Evolutionary conservation across 192 early-diverging fungal species (phyloP).

Genomic region (Linnemannia hyalina): DNA sequence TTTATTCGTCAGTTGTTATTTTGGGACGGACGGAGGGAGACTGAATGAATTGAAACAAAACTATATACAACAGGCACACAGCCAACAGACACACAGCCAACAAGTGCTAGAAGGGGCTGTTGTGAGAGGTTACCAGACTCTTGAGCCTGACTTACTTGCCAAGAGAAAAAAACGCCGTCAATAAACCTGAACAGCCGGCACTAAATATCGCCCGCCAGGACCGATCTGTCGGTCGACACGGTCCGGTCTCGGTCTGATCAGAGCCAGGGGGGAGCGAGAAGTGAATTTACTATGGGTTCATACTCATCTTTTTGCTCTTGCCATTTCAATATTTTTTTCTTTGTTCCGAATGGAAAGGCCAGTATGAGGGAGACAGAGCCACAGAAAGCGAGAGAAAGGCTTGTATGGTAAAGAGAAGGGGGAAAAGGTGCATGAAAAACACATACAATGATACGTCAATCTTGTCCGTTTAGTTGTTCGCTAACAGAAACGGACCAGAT

Average conservation of each 20-base stretch:
- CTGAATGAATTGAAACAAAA: background rate
- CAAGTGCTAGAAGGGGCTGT: background rate
- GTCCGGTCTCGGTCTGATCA: background rate
- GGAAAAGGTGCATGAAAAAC: background rate
- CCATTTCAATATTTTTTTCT: background rate
- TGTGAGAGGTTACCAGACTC: background rate
- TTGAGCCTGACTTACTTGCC: background rate
- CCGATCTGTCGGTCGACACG: background rate
- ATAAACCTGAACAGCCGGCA: background rate
- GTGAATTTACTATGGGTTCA: background rate
- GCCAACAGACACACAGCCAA: conserved; percentile 8
- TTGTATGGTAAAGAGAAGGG: background rate
- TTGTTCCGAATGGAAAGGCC: background rate
- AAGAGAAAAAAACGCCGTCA: background rate
- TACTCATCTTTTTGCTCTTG: background rate
- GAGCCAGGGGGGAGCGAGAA: background rate
- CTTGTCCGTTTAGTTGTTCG: background rate
- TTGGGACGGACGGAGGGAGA: background rate
- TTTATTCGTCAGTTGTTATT: background rate
- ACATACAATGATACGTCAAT: background rate
- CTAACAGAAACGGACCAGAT: background rate
- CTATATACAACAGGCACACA: background rate
- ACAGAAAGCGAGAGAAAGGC: background rate
- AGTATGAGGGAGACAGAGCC: too few relatives aligned
- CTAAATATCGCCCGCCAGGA: background rate